Percentiles rank a stretch among this genome's conserved stretches.
Evolutionary conservation across 495 filamentous ascomycete species (phyloP).

Genomic region (Annulohypoxylon nitens): DNA sequence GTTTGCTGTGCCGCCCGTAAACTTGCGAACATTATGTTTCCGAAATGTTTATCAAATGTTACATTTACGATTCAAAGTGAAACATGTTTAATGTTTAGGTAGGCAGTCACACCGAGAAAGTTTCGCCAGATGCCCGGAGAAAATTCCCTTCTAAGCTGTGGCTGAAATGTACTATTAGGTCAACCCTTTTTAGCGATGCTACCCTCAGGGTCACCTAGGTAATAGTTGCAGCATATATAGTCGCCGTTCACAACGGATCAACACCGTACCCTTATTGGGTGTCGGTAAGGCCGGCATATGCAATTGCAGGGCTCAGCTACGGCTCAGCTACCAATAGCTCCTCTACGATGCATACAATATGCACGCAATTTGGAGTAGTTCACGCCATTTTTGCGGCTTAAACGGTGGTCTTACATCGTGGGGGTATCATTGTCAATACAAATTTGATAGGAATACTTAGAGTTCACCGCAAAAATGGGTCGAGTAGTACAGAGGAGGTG

Average conservation of each 20-base stretch:
- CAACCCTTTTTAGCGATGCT: neutral
- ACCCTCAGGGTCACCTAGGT: conserved; percentile 6
- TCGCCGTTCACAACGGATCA: neutral
- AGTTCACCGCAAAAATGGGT: neutral
- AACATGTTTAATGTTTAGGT: too few species aligned
- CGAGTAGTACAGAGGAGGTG: too few species aligned
- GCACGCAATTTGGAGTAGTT: neutral
- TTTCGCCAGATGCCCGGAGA: neutral
- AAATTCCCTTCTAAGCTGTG: neutral
- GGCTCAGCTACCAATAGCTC: conserved; percentile 5
- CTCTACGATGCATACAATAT: neutral
- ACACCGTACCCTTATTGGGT: neutral
- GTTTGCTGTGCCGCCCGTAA: too few species aligned
- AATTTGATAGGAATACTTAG: neutral
- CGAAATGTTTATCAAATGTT: too few species aligned
- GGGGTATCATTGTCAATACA: neutral
- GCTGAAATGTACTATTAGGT: neutral
- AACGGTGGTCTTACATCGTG: neutral
- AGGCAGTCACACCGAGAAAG: too few species aligned
- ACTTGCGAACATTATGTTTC: too few species aligned
- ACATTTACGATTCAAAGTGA: too few species aligned
- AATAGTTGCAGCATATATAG: conserved; percentile 6
- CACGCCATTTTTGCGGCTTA: conserved; percentile 7
- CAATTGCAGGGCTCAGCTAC: neutral
- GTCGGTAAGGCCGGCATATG: conserved; percentile 14